Base-by-base conservation (phyloP, 345 rosid genomes). In the Rhodamnia argentea region DNA sequence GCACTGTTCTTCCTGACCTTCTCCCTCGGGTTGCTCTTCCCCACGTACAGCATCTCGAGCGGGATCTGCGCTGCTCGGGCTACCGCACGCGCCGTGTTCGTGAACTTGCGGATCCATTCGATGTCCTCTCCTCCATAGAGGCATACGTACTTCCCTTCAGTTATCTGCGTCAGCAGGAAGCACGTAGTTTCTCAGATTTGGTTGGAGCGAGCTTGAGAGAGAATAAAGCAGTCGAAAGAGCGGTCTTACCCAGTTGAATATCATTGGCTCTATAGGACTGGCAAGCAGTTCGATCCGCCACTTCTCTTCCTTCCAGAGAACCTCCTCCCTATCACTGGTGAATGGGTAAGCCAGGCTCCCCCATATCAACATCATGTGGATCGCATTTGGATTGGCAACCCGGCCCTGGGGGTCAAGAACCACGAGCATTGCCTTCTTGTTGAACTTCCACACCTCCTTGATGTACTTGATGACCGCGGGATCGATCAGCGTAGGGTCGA, bases 281-380 rank as follows among this genome's bases (percentile, higher is more conserved):
- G 90, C 93, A 42, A 95, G 51, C 23, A 94, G 74, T 55, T 91
- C 94, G 2, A 94, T 89, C 81, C 57, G 85, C 96, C 95, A 95
- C 18, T 87, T 85, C 85, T 90, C 95, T 44, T 87, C 92, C 82
- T 88, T 93, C 96, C 98, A 95, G 7, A 95, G 93, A n/a, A 86
- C 83, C 87, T 92, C 94, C 84, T 95, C 96, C 86, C 89, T 90
- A 3, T 27, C 13, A 29, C 90, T 89, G 13, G 92, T 94, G 89
- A 94, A 94, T 55, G 98, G 96, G 86, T 84, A 92, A 26, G 94
- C 96, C 11, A 6, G 1, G 86, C 88, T 91, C 13, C 93, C 94
- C 98, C 98, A 95, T 64, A 94, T 94, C 92, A 92, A 90, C 92
- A 93, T 86, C 96, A 95, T 94, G 89, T 91, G 94, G 83, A 93